Conservation (phyloP, 768 basidiomycete genomes). For the Hypholoma sublateritium region DNA sequence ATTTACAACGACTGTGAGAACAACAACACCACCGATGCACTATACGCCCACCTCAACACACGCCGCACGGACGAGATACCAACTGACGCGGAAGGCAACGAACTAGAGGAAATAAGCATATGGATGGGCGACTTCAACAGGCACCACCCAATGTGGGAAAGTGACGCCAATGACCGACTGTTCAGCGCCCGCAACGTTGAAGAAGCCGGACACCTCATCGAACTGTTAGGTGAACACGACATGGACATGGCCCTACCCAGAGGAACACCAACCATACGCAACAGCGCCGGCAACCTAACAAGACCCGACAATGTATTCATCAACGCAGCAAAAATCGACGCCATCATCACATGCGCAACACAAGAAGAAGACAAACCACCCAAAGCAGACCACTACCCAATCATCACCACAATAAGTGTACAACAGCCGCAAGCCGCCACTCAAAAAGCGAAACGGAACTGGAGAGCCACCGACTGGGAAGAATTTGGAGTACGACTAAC, state of each 20-base stretch:
- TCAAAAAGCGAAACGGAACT: constrained; percentile 18
- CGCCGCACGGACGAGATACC: too few species aligned
- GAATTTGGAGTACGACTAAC: constrained; percentile 13
- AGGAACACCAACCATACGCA: neutral
- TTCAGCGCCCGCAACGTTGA: neutral
- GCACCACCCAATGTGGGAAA: constrained; percentile 2
- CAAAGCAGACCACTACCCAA: constrained; percentile 34
- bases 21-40: too few species aligned
- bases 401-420: constrained; percentile 24
- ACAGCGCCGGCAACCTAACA: neutral
- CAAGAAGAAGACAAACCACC: neutral
- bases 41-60: too few species aligned
- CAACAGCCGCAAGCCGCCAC: neutral
- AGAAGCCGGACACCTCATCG: neutral
- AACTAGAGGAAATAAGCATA: neutral
- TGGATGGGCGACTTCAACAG: constrained; percentile 6
- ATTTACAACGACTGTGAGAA: too few species aligned
- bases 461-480: constrained; percentile 19
- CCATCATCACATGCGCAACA: too few species aligned
- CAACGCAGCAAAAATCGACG: neutral
- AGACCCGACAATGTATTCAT: neutral
- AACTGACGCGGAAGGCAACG: too few species aligned
- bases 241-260: neutral
- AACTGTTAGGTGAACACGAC: neutral
- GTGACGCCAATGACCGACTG: neutral